These are phyloP conservation scores for Dacryopinax spathularia DNA, from an alignment of 768 basidiomycete species.

Conservation along the genomic window DNA sequence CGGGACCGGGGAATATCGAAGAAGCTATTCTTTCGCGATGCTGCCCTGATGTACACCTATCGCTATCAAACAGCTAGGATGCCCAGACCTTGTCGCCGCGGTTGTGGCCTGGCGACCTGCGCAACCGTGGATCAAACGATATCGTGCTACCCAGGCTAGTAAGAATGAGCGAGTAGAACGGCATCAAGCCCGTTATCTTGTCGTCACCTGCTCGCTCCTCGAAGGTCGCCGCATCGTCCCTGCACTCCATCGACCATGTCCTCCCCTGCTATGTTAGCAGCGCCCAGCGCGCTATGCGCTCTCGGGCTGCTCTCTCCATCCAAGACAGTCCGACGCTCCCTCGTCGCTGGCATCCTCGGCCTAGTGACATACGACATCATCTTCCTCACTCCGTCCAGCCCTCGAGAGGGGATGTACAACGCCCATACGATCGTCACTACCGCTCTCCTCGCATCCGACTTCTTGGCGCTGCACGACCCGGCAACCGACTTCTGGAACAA, in stretches of 20 bases:
- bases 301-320: neutral
- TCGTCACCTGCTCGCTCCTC: neutral
- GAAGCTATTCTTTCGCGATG: no score
- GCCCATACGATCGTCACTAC: neutral
- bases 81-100: no score
- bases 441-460: neutral
- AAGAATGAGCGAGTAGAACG: no score
- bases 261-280: no score
- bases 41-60: no score
- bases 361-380: neutral
- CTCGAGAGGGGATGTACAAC: neutral
- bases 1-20: no score
- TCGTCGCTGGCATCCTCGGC: neutral
- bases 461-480: neutral
- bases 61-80: no score
- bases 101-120: no score
- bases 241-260: neutral
- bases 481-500: neutral
- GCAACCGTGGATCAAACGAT: no score
- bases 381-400: neutral
- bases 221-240: neutral
- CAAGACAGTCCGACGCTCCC: neutral
- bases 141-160: no score
- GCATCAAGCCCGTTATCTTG: no score
- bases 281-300: neutral